Base-by-base conservation (phyloP, 1,284 basidiomycete genomes). In the Melampsora americana region DNA sequence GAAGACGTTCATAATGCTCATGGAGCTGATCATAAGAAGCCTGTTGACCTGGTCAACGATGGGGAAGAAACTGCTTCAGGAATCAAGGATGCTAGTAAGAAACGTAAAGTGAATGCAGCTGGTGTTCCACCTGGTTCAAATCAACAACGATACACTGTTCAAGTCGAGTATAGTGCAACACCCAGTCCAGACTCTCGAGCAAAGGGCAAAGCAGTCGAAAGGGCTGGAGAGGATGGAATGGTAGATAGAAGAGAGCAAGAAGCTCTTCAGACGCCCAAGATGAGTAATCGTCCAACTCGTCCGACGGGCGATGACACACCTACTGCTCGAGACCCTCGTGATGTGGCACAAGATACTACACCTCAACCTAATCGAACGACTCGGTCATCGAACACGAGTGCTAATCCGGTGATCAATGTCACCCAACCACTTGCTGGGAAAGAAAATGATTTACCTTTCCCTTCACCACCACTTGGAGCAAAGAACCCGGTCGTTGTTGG, bases 111-210 rank as follows among this genome's bases (percentile, higher is more conserved):
- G 1, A 20, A 61, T 26, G 30, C 62, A 5, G n/a, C 70, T 26
- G 20, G 44, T 26, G 35, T 48, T 32, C 26, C 28, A 23, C 71
- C 7, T 23, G 12, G 61, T 20, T n/a, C 26, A 28, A 26, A 48
- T 53, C 71, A 74, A 39, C 71, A 74, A 12, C 71, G 71, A 20
- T 66, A 74, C 64, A 74, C 71, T 14, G 71, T 74, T 46, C 71
- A 74, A 74, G 71, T 74, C 26, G 71, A 74, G 60, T 74, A 74
- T 65, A 74, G 61, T 32, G 71, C 48, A 28, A 35, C 61, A 28
- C 35, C 61, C 7, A 35, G 53, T 28, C n/a, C n/a, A 56, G 53
- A 56, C n/a, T 28, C n/a, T 28, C 61, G 64, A 28, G 69, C 42
- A 9, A 72, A 72, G 61, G 69, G 46, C 9, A 62, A 53, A 65